Evolutionary conservation across 371 early-diverging fungal genomes (phyloP), one percentile per base, ranked within the genome.

Genomic region (Capillidium heterosporum): DNA sequence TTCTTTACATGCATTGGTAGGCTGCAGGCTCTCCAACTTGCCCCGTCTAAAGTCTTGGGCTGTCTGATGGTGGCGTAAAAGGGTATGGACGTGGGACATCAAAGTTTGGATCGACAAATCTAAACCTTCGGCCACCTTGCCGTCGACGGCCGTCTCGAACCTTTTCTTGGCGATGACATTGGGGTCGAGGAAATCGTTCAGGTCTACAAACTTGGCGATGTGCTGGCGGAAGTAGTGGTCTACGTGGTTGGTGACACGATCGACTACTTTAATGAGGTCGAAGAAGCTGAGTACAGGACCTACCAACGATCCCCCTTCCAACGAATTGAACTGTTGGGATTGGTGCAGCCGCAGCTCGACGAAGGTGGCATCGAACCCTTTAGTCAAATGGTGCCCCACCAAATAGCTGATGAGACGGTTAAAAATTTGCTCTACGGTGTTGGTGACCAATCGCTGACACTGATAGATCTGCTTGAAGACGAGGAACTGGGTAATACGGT

Each of bases 61-160:
- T 5, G 48, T 61, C 65, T 89, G 91, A 57, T 75, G 74, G 10
- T 64, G 68, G 10, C 70, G 41, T 40, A 91, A 64, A 21, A 91
- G 80, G 48, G 72, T 78, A 50, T 89, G 84, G 7, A 81, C 78
- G 57, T 89, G 89, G 17, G 78, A 72, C 56, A 89, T 67, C 3
- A 89, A 71, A 1, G 79, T 76, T 67, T 78, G 68, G 42, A 92
- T 90, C 31, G 85, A 76, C 60, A 81, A 78, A 69, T 92, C 92
- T 77, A 92, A 74, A n/a, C 93, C 91, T 23, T 72, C 68, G 0
- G 91, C 92, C 1, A 91, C 89, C 24, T 76, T 71, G 56, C 91
- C 91, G 63, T 92, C 93, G 29, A 89, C 66, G 23, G 76, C 43
- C 7, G 80, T 72, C 67, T 91, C 91, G 66, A 89, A 82, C 0